phyloP scores from a whole-genome alignment of 139 green algal species.

The Coccomyxa sp. region DNA sequence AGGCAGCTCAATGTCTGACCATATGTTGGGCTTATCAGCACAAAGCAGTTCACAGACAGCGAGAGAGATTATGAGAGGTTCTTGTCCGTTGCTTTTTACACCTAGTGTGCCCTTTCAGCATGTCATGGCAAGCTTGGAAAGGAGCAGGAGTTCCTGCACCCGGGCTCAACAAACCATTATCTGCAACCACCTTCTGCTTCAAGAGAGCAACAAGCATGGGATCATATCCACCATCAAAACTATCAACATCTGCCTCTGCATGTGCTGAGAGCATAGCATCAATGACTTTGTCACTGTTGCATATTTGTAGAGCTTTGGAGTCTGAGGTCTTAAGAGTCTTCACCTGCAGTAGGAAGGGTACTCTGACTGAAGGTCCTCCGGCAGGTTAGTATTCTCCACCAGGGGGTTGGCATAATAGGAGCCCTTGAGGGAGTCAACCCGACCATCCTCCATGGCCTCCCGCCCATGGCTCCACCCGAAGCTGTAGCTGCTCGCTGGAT shows the following conservation, averaged over 20 bases:
- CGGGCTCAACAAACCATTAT: not conserved
- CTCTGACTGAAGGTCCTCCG: conserved; percentile 1
- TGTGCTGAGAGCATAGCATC: no score
- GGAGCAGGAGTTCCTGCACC: no score
- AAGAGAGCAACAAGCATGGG: not conserved
- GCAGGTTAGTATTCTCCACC: conserved; percentile 19
- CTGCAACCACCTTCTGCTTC: not conserved
- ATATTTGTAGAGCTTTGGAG: not conserved
- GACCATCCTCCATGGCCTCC: conserved; percentile 49
- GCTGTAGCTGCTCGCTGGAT: conserved; percentile 50
- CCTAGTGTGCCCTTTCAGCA: no score
- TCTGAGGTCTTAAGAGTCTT: not conserved
- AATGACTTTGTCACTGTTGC: no score
- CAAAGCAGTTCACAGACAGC: no score
- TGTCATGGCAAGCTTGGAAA: no score
- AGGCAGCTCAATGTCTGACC: not conserved
- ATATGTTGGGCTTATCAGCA: not conserved
- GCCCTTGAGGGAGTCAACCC: conserved; percentile 54
- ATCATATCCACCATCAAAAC: no score
- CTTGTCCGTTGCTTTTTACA: no score
- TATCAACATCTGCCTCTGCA: no score
- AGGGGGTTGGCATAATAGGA: conserved; percentile 70
- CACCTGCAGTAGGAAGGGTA: conserved; percentile 41
- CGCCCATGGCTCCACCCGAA: conserved; percentile 65
- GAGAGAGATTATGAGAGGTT: no score